phyloP scores from a whole-genome alignment of 345 rosid genomes.

The Punica granatum region DNA sequence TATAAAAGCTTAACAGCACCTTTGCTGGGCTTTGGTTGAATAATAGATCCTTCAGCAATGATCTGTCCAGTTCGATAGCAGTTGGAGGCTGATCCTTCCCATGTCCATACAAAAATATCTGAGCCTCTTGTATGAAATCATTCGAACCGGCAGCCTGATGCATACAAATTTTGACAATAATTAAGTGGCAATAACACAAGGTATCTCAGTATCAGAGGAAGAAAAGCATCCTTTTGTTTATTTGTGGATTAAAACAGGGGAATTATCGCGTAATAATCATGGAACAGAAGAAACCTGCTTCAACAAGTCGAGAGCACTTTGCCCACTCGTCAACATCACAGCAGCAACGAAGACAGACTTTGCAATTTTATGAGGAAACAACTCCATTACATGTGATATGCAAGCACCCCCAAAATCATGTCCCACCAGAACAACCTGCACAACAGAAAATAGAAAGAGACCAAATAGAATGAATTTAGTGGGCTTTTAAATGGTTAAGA shows the following conservation, averaged over 20 bases:
- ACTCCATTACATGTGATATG: conserved; percentile 76
- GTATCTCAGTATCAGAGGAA: neutral
- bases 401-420: conserved; percentile 98
- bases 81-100: conserved; percentile 83
- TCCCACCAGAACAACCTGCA: conserved; percentile 89
- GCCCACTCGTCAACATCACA: conserved; percentile 65
- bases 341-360: conserved; percentile 83
- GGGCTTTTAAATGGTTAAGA: neutral
- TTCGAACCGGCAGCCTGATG: conserved; percentile 29
- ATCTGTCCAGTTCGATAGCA: conserved; percentile 78
- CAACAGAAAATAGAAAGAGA: neutral
- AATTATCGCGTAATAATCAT: neutral
- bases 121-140: conserved; percentile 70
- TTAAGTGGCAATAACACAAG: neutral
- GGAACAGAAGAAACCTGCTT: conserved; percentile 40
- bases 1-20: conserved; percentile 29
- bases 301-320: conserved; percentile 72
- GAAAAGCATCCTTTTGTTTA: neutral
- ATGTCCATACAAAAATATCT: conserved; percentile 65
- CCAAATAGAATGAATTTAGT: neutral
- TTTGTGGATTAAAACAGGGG: neutral
- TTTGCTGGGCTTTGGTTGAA: conserved; percentile 85
- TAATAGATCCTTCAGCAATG: conserved; percentile 59
- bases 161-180: neutral
- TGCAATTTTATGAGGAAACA: conserved; percentile 60